Evolutionary conservation across 352 stramenopile species (phyloP).

Genomic region (Phytophthora pseudosyringae): DNA sequence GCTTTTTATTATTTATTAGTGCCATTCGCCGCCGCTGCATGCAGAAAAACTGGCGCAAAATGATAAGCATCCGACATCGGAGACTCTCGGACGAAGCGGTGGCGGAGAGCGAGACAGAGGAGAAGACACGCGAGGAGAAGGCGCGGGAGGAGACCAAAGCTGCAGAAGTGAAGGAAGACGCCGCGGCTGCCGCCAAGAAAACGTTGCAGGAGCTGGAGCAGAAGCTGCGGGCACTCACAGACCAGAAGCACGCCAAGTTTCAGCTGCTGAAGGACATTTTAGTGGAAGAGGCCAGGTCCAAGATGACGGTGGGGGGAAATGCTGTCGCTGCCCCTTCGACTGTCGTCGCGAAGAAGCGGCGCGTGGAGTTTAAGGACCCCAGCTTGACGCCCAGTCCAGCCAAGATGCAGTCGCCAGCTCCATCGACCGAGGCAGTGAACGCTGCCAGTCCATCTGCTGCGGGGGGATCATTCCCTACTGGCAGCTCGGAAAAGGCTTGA

Average conservation of each 20-base stretch:
- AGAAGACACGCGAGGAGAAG: conserved; percentile 23
- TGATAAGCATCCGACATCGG: conserved; percentile 59
- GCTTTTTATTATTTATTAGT: conserved; percentile 36
- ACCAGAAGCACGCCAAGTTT: conserved; percentile 81
- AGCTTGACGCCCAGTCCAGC: conserved; percentile 25
- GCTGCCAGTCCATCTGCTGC: conserved; percentile 8
- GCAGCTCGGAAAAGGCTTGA: conserved; percentile 19
- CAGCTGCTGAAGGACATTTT: conserved; percentile 77
- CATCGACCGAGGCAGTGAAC: conserved; percentile 4
- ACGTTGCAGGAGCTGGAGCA: conserved; percentile 56
- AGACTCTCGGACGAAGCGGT: conserved; percentile 31
- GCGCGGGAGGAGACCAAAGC: conserved; percentile 18
- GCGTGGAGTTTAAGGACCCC: conserved; percentile 37
- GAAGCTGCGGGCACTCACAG: conserved; percentile 54
- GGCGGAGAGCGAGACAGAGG: conserved; percentile 14
- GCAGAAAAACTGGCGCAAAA: conserved; percentile 87
- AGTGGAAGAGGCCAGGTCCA: conserved; percentile 66
- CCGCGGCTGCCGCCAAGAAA: conserved; percentile 31
- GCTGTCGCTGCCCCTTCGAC: background rate
- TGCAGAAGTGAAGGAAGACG: conserved; percentile 33
- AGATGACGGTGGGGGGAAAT: conserved; percentile 30
- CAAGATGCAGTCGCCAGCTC: conserved; percentile 26
- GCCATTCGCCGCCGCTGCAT: conserved; percentile 68
- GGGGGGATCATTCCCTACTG: background rate
- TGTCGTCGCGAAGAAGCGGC: conserved; percentile 39